These are phyloP conservation scores for Schoenoplectus tabernaemontani DNA, from an alignment of 202 grass and related monocot species.

Conservation along the genomic window DNA sequence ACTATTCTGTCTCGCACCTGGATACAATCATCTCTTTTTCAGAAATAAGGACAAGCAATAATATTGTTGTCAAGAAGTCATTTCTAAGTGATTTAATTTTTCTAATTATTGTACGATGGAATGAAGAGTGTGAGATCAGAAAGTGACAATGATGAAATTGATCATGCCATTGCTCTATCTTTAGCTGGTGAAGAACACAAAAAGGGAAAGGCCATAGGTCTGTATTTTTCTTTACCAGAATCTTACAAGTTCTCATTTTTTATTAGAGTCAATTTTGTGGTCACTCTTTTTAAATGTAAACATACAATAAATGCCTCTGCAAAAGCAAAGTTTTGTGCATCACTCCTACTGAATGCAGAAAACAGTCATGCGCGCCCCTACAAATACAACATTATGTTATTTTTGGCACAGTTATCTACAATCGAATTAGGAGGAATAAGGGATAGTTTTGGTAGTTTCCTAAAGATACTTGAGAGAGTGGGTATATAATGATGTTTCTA, in stretches of 20 bases:
- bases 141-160: constrained; percentile 55
- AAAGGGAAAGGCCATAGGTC: constrained; percentile 75
- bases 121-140: constrained; percentile 32
- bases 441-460: neutral
- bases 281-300: constrained; percentile 17
- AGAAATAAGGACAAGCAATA: neutral
- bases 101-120: constrained; percentile 4
- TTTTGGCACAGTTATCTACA: neutral
- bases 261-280: constrained; percentile 5
- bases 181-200: constrained; percentile 59
- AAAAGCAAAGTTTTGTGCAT: constrained; percentile 12
- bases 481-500: constrained; percentile 23
- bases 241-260: constrained; percentile 23
- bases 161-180: constrained; percentile 75
- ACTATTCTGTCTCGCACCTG: neutral
- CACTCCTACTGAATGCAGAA: neutral
- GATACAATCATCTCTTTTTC: neutral
- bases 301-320: neutral
- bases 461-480: neutral
- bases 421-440: neutral
- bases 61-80: neutral
- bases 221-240: constrained; percentile 29
- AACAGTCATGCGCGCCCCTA: neutral
- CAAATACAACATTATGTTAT: neutral
- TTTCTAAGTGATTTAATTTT: neutral